Evolutionary conservation across 2,329 filamentous ascomycete species (phyloP).

Genomic region (Colletotrichum gigasporum): DNA sequence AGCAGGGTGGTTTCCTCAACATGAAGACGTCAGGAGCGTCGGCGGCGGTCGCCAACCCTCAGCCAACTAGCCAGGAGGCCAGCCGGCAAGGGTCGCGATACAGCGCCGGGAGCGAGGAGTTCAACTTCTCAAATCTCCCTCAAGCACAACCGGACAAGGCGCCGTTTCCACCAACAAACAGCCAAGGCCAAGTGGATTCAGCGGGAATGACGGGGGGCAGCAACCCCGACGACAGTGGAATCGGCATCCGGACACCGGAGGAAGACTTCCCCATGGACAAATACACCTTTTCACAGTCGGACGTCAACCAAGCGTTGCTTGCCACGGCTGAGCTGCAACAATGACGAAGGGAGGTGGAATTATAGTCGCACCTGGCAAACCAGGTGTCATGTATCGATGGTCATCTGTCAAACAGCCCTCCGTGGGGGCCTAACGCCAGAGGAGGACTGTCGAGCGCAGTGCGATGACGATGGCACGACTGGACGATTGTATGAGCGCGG

Average conservation of each 20-base stretch:
- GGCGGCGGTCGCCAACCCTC: slow-evolving; percentile 42
- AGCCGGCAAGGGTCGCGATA: slow-evolving; percentile 50
- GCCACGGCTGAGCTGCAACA: slow-evolving; percentile 40
- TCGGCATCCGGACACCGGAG: slow-evolving; percentile 74
- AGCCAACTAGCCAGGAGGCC: slow-evolving; percentile 46
- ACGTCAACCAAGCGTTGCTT: slow-evolving; percentile 45
- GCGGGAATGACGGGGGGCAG: slow-evolving; percentile 54
- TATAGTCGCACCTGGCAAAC: slow-evolving; percentile 25
- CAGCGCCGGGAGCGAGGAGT: slow-evolving; percentile 56
- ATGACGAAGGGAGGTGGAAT: slow-evolving; percentile 13
- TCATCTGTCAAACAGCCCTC: slow-evolving; percentile 19
- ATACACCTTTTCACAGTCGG: slow-evolving; percentile 55
- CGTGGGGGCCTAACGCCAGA: slow-evolving; percentile 21
- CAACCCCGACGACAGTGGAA: slow-evolving; percentile 74
- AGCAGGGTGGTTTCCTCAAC: slow-evolving; percentile 88
- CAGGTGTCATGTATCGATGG: slow-evolving; percentile 27
- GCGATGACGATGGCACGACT: slow-evolving; percentile 34
- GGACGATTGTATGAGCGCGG: slow-evolving; percentile 34
- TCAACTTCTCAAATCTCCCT: slow-evolving; percentile 53
- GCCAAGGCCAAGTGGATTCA: slow-evolving; percentile 52
- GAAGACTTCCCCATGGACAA: slow-evolving; percentile 72
- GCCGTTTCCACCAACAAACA: slow-evolving; percentile 57
- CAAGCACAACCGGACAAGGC: slow-evolving; percentile 60
- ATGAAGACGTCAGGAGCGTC: slow-evolving; percentile 54
- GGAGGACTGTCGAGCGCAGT: slow-evolving; percentile 28